Percentiles rank a stretch among this genome's conserved stretches.
Conservation (phyloP, 441 rosid species). For the Eugenia klotzschiana region DNA sequence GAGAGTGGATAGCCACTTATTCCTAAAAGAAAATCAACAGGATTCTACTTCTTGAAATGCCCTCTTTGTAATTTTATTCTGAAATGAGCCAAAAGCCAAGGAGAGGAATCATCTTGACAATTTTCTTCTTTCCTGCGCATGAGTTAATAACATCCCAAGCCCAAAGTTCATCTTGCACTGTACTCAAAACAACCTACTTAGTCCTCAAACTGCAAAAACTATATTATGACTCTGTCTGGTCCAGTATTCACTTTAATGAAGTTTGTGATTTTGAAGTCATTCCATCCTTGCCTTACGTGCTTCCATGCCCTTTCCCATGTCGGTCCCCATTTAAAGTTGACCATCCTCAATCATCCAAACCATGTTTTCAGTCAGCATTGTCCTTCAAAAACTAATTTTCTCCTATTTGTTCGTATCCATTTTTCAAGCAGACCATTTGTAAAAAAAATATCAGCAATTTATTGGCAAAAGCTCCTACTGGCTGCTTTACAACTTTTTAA, state of each 20-base stretch:
- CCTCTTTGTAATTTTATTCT: too few species aligned
- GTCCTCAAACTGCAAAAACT: background rate
- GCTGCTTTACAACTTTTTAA: background rate
- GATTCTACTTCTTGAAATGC: too few species aligned
- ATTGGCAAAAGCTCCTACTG: background rate
- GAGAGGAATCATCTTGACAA: background rate
- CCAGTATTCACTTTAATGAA: background rate
- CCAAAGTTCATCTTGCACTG: background rate
- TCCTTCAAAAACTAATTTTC: background rate
- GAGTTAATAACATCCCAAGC: background rate
- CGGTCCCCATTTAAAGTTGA: background rate
- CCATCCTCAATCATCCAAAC: background rate
- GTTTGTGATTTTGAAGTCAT: background rate
- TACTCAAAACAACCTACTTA: background rate
- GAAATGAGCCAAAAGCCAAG: background rate
- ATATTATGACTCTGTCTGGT: background rate
- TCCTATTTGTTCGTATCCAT: background rate
- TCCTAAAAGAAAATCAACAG: too few species aligned
- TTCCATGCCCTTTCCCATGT: background rate
- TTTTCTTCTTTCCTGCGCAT: background rate
- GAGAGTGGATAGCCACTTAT: too few species aligned
- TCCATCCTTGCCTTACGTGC: background rate
- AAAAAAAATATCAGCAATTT: background rate
- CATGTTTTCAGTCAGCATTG: background rate
- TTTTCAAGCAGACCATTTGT: background rate